Conservation (phyloP, 306 rosid genomes). For the Vachellia pachyceras region DNA sequence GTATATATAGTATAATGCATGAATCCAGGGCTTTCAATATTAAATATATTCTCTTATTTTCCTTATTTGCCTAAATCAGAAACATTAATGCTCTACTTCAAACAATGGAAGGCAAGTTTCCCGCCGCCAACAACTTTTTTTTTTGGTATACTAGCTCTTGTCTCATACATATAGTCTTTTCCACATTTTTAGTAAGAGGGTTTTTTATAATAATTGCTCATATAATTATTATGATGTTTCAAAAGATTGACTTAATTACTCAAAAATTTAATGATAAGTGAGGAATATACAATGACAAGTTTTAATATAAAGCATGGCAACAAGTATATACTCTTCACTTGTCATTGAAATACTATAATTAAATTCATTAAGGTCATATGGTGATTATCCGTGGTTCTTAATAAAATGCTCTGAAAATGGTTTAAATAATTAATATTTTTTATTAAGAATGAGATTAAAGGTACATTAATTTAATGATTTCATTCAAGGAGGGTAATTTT, state of each 20-base stretch:
- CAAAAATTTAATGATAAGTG: too few relatives aligned
- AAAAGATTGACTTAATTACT: too few relatives aligned
- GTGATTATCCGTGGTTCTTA: too few relatives aligned
- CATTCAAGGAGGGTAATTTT: background rate
- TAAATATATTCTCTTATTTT: background rate
- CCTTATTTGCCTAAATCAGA: background rate
- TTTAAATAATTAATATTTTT: background rate
- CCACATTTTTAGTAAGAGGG: background rate
- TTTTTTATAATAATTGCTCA: too few relatives aligned
- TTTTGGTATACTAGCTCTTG: background rate
- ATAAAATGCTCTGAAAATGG: background rate
- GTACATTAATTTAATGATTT: too few relatives aligned
- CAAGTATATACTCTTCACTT: too few relatives aligned
- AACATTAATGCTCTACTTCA: background rate
- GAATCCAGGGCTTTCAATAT: slow-evolving; percentile 1
- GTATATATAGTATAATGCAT: background rate
- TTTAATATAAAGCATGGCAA: too few relatives aligned
- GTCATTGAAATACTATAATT: too few relatives aligned
- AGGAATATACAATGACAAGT: too few relatives aligned
- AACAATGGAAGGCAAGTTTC: background rate
- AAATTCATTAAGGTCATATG: too few relatives aligned
- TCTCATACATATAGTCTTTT: too few relatives aligned
- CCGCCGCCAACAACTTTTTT: background rate
- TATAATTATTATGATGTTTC: too few relatives aligned
- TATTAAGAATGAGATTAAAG: background rate